Conservation (phyloP, 2,329 filamentous ascomycete species). For the Cladosporium cucumerinum region DNA sequence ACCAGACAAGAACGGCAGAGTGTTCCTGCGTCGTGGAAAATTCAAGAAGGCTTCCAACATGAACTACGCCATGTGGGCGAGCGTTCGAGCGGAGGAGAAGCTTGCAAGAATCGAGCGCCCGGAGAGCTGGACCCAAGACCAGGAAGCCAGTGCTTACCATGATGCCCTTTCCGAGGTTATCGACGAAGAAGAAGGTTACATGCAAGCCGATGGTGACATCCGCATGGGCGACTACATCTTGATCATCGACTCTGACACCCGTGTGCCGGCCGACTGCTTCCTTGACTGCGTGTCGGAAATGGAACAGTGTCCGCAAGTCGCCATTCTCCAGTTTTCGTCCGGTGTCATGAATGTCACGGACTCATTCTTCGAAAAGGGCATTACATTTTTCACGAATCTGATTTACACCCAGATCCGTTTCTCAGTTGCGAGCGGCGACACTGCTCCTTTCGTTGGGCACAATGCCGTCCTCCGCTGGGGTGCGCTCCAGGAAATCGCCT, state of each 20-base stretch:
- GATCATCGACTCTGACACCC: constrained; percentile 75
- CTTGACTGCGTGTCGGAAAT: constrained; percentile 78
- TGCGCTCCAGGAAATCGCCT: constrained; percentile 70
- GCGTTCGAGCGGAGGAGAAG: constrained; percentile 66
- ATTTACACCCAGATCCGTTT: constrained; percentile 75
- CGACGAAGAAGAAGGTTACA: constrained; percentile 61
- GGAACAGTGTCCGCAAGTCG: constrained; percentile 74
- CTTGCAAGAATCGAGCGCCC: constrained; percentile 56
- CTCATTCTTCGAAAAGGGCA: constrained; percentile 55
- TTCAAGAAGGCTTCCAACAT: constrained; percentile 74
- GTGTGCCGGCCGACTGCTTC: constrained; percentile 72
- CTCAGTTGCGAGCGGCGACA: constrained; percentile 72
- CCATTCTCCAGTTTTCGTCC: constrained; percentile 73
- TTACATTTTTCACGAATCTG: constrained; percentile 54
- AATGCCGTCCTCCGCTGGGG: constrained; percentile 74
- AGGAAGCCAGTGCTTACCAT: constrained; percentile 65
- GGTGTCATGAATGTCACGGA: constrained; percentile 76
- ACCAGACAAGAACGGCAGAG: constrained; percentile 47
- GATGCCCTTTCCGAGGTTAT: constrained; percentile 63
- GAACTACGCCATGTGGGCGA: constrained; percentile 65
- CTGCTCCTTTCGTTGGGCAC: constrained; percentile 77
- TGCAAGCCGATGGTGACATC: constrained; percentile 82
- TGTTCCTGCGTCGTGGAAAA: constrained; percentile 57
- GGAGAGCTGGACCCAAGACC: constrained; percentile 63
- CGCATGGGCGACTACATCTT: constrained; percentile 81